These are phyloP conservation scores for Wickerhamomyces subpelliculosus DNA, from an alignment of 805 yeast species.

Conservation along the genomic window DNA sequence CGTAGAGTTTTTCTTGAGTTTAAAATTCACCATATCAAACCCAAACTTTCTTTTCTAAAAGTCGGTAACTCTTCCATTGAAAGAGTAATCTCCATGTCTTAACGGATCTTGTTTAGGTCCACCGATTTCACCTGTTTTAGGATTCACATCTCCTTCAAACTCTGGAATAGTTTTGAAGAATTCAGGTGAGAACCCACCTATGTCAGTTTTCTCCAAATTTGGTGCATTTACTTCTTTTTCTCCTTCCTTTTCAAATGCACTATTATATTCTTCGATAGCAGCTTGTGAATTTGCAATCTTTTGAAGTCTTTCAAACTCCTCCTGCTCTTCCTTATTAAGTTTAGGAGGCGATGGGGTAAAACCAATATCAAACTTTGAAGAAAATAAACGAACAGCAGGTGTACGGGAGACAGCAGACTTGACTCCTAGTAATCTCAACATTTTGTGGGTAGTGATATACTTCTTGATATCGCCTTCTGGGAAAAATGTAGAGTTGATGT, in stretches of 20 bases:
- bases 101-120: slow-evolving; percentile 98
- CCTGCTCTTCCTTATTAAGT: slow-evolving; percentile 75
- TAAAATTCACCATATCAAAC: too few species aligned
- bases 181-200: slow-evolving; percentile 62
- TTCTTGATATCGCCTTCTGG: neutral
- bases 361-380: slow-evolving; percentile 15
- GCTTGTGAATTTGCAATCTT: slow-evolving; percentile 72
- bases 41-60: too few species aligned
- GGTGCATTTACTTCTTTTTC: slow-evolving; percentile 25
- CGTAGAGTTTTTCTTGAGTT: too few species aligned
- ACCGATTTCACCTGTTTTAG: slow-evolving; percentile 89
- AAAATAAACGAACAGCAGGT: slow-evolving; percentile 9
- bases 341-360: slow-evolving; percentile 51
- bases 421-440: slow-evolving; percentile 5
- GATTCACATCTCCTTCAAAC: slow-evolving; percentile 91
- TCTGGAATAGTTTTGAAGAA: slow-evolving; percentile 80
- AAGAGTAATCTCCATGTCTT: slow-evolving; percentile 87
- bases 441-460: neutral
- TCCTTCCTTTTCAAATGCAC: slow-evolving; percentile 30
- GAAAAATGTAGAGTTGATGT: too few species aligned
- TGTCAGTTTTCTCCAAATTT: slow-evolving; percentile 39
- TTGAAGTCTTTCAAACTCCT: slow-evolving; percentile 85
- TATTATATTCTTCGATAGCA: slow-evolving; percentile 69
- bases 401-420: neutral
- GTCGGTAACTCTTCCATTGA: slow-evolving; percentile 94